These are phyloP conservation scores for Eimeria maxima DNA, from an alignment of 169 alveolate species.

Conservation along the genomic window DNA sequence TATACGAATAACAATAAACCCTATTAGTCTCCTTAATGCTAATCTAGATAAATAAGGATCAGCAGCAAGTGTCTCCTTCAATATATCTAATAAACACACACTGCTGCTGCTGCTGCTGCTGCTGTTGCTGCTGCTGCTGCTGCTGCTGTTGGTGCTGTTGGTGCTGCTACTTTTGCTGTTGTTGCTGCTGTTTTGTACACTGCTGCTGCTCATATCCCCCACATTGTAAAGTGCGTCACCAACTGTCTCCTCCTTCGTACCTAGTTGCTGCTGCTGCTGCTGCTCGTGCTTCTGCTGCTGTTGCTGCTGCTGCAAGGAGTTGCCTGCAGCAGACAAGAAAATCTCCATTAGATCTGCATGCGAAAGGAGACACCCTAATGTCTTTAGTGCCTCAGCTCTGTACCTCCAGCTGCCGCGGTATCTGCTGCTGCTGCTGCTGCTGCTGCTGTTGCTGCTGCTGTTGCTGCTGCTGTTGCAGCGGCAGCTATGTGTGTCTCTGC, in stretches of 20 bases:
- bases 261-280: conserved; percentile 29
- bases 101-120: neutral
- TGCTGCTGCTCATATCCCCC: neutral
- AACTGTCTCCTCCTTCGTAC: neutral
- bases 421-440: conserved; percentile 44
- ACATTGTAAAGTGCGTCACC: neutral
- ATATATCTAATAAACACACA: neutral
- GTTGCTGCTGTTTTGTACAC: neutral
- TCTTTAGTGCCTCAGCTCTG: conserved; percentile 24
- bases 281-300: conserved; percentile 1
- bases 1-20: neutral
- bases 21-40: neutral
- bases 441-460: conserved; percentile 32
- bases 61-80: conserved; percentile 6
- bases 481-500: conserved; percentile 1
- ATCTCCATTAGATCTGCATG: neutral
- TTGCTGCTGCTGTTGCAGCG: conserved; percentile 60
- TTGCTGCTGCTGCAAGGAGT: neutral
- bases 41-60: neutral
- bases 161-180: neutral
- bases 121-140: conserved; percentile 16
- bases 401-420: neutral
- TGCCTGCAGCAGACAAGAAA: neutral
- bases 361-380: conserved; percentile 19
- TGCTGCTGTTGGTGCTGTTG: conserved; percentile 14